Base-by-base conservation (phyloP, 768 basidiomycete genomes). In the Mycena filopes region DNA sequence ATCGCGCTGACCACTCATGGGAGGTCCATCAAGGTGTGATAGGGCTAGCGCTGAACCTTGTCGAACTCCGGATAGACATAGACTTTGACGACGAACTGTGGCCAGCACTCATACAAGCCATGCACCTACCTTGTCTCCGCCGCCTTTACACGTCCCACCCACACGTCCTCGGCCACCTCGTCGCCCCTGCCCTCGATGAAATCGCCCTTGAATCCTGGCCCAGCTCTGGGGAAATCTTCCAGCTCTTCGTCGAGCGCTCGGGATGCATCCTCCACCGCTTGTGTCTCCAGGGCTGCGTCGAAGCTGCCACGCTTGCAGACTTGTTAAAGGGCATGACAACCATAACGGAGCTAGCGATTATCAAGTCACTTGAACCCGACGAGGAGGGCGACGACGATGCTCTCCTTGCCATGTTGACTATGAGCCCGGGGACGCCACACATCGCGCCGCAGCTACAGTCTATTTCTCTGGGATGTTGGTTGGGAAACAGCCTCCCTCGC, bases 1-100 rank as follows among this genome's bases (percentile, higher is more conserved):
- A 63, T 43, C 36, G 41, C 5, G 25, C 50, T 12, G 40, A 55
- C 10, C 54, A 16, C 25, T 13, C 62, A 4, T 63, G 54, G 40
- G 28, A 42, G n/a, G 25, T 12, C 7, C 62, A 63, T 26, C 5
- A 18, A 33, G 26, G 4, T 8, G 41, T 63, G 4, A 23, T 63
- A 38, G 28, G 28, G 21, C 43, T 49, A 18, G 53, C 53, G 2
- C 28, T 38, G 8, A 55, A 63, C n/a, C 36, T 63, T 21, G 21
- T 63, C 46, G 54, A 63, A 25, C 53, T 42, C 23, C 33, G 46
- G 5, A 47, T 47, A 4, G 45, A 23, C 23, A 13, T 43, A 18
- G 7, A 18, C 10, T 47, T 47, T n/a, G 28, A 50, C 29, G 26
- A 28, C 0, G 40, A 31, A 3, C 28, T 8, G 4, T 51, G 40